These are phyloP conservation scores for Vinca major DNA, from an alignment of 305 asterid species.

Conservation along the genomic window DNA sequence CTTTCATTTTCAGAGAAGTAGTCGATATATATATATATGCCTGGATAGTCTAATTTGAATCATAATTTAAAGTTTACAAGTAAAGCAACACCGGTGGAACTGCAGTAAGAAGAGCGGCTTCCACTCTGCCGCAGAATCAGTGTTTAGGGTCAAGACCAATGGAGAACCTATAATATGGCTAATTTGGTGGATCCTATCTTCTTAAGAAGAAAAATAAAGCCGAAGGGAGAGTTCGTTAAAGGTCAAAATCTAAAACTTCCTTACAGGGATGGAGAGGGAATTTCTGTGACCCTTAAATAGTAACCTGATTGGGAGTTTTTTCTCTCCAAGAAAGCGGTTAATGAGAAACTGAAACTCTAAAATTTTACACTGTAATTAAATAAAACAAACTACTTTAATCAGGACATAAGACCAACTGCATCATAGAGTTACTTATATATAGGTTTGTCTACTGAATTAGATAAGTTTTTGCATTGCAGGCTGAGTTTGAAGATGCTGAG, in stretches of 20 bases:
- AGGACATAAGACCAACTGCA: too few relatives aligned
- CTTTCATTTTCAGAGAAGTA: not conserved
- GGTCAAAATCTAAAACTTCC: not conserved
- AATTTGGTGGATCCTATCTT: not conserved
- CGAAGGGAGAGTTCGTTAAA: too few relatives aligned
- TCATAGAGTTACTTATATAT: not conserved
- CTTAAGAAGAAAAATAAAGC: not conserved
- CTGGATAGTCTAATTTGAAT: not conserved
- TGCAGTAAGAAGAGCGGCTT: not conserved
- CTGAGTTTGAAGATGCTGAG: conserved; percentile 63
- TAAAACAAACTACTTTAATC: not conserved
- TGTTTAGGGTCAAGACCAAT: not conserved
- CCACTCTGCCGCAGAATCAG: not conserved
- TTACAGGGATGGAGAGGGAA: not conserved
- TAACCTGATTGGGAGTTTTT: not conserved
- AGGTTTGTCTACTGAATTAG: not conserved
- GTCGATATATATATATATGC: too few relatives aligned
- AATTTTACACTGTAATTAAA: not conserved
- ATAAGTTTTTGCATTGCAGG: conserved; percentile 32
- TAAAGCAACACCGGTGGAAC: not conserved
- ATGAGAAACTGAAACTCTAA: not conserved
- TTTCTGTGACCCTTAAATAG: not conserved
- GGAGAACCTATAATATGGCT: not conserved
- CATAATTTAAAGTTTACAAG: not conserved
- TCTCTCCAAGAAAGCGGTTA: not conserved